A percentile compares a stretch with the other conserved stretches of the same genome.
phyloP scores from a whole-genome alignment of 371 early-diverging fungal genomes.

The Mortierella sp. region DNA sequence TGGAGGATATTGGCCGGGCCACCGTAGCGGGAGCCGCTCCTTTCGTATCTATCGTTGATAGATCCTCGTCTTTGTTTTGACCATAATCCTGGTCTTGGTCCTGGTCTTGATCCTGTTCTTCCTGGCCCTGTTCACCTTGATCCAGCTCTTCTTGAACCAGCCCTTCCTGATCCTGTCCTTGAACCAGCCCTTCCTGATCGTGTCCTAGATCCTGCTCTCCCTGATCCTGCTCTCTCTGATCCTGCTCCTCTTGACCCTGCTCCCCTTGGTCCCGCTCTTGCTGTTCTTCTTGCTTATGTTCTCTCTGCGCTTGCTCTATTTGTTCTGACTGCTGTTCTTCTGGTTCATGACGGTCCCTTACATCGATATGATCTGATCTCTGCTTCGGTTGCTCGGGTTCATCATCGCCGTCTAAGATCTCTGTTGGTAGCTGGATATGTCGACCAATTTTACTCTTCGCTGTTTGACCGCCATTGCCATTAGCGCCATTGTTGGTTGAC shows the following conservation, averaged over 20 bases:
- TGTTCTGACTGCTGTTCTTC: not conserved
- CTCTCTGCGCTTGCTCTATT: not conserved
- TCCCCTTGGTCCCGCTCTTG: not conserved
- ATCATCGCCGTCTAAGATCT: constrained; percentile 18
- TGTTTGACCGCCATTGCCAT: not conserved
- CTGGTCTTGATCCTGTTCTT: not conserved
- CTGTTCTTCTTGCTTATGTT: not conserved
- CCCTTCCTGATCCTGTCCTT: not conserved
- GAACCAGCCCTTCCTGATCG: not conserved
- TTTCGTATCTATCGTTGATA: constrained; percentile 3
- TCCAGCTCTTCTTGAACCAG: not conserved
- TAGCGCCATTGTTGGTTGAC: constrained; percentile 10
- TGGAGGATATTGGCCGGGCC: not conserved
- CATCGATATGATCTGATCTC: not conserved
- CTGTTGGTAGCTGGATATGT: constrained; percentile 42
- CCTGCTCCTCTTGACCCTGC: not conserved
- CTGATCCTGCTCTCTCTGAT: not conserved
- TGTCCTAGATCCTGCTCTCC: not conserved
- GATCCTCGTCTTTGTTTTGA: not conserved
- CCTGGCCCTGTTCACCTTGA: not conserved
- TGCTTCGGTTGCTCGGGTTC: constrained; percentile 5
- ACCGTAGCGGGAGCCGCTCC: not conserved
- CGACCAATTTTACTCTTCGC: constrained; percentile 36
- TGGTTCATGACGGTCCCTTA: not conserved
- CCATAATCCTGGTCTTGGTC: not conserved